Conservation (phyloP, 2,329 filamentous ascomycete species). For the Cercospora brassicicola region DNA sequence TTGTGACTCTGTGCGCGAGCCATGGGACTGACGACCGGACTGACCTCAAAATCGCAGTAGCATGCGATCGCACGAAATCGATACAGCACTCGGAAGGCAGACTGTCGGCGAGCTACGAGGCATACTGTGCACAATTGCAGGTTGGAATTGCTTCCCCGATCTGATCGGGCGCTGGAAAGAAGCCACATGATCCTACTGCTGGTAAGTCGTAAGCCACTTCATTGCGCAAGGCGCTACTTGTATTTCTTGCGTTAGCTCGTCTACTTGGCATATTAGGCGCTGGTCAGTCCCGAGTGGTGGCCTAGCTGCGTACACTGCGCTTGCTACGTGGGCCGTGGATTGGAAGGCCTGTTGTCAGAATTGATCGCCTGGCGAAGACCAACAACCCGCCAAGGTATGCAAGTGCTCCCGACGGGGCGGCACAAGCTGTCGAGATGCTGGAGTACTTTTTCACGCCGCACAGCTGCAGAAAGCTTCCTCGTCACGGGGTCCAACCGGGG, state of each 20-base stretch:
- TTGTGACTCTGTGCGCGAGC: neutral
- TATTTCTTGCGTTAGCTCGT: neutral
- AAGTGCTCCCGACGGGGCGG: neutral
- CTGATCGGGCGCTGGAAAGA: neutral
- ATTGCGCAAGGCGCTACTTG: slow-evolving; percentile 8
- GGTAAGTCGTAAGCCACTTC: neutral
- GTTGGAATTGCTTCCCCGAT: neutral
- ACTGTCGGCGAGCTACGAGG: neutral
- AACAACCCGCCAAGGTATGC: neutral
- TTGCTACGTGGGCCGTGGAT: neutral
- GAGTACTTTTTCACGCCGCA: neutral
- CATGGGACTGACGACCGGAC: neutral
- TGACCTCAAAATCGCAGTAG: neutral
- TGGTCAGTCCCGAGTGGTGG: neutral
- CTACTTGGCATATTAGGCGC: neutral
- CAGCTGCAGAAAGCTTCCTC: slow-evolving; percentile 1
- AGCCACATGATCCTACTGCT: slow-evolving; percentile 2
- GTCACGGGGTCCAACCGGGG: neutral
- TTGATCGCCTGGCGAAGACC: neutral
- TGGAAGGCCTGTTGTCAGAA: neutral
- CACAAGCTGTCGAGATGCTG: neutral
- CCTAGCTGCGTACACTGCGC: neutral
- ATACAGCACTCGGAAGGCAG: neutral
- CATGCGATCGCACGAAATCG: neutral
- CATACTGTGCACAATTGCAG: neutral